Conservation (phyloP, 306 rosid species). For the Cyamopsis tetragonoloba region DNA sequence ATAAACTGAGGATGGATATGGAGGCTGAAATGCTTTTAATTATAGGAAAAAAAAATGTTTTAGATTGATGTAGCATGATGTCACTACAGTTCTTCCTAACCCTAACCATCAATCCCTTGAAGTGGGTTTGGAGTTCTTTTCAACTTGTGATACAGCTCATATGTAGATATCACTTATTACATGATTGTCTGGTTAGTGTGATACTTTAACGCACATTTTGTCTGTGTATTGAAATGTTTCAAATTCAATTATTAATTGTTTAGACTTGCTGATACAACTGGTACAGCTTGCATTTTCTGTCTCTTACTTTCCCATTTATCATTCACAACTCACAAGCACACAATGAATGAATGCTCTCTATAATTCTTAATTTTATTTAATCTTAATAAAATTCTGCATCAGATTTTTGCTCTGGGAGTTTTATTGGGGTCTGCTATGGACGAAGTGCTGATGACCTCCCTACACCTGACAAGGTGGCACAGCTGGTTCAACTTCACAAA, state of each 20-base stretch:
- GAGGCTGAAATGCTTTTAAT: background rate
- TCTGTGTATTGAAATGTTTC: background rate
- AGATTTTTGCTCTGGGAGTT: constrained; percentile 79
- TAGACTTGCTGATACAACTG: background rate
- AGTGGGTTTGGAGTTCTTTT: background rate
- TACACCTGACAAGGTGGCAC: constrained; percentile 88
- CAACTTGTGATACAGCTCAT: background rate
- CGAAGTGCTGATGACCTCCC: constrained; percentile 97
- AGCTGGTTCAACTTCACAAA: constrained; percentile 78
- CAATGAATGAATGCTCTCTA: background rate
- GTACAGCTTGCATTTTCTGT: constrained; percentile 1
- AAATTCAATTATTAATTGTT: background rate
- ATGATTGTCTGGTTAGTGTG: background rate
- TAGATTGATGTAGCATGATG: background rate
- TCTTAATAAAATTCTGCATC: constrained; percentile 19
- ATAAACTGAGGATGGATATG: background rate
- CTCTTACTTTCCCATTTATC: no score
- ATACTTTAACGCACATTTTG: background rate
- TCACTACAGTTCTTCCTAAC: background rate
- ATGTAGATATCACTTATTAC: background rate
- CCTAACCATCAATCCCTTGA: background rate
- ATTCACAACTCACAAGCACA: background rate
- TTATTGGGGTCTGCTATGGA: constrained; percentile 90
- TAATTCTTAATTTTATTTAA: background rate
- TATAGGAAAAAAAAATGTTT: background rate